Evolutionary conservation across 495 filamentous ascomycete species (phyloP), one percentile per base, ranked within the genome.

Genomic region (Xylaria nigripes): DNA sequence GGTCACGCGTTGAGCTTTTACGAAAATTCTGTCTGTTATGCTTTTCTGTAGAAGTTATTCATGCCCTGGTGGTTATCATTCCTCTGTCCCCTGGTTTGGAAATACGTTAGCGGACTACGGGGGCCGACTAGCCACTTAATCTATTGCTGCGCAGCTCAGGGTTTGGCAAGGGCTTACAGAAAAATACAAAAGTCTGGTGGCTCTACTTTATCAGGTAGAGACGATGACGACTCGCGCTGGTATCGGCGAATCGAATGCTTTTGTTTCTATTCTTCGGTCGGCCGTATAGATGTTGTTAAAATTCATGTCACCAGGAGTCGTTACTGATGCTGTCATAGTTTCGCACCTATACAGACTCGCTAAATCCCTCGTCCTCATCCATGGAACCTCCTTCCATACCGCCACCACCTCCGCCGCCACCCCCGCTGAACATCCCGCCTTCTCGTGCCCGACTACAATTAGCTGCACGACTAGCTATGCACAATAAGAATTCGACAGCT

Each of bases 371-470:
- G 46, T 62, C 63, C 4, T 59, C 68, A 23, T 71, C 72, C 25
- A 63, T 78, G 51, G 72, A 72, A 45, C 75, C 76, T 12, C 76
- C 75, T 2, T 75, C 74, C 16, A 70, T 76, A 44, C 72, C 77
- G 18, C 70, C 77, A 15, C 71, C 75, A 0, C 76, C 78, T 0
- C 77, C 79, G 8, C 76, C 80, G 0, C 84, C 84, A 1, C 81
- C 85, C 4, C 84, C 85, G 5, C 76, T 87, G 32, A 89, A 90
- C 61, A 80, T 90, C 21, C 85, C 86, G 9, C 90, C 90, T 2
- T 91, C 89, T 2, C 81, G 90, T n/a, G 90, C 90, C 18, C 82
- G 90, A 16, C 78, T 89, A 18, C 90, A 94, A 68, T 76, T 96
- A 16, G 89, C 88, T 25, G 86, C 84, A 25, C 82, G 89, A 19